phyloP scores from a whole-genome alignment of 495 filamentous ascomycete genomes.

The Penicillium pulvis region DNA sequence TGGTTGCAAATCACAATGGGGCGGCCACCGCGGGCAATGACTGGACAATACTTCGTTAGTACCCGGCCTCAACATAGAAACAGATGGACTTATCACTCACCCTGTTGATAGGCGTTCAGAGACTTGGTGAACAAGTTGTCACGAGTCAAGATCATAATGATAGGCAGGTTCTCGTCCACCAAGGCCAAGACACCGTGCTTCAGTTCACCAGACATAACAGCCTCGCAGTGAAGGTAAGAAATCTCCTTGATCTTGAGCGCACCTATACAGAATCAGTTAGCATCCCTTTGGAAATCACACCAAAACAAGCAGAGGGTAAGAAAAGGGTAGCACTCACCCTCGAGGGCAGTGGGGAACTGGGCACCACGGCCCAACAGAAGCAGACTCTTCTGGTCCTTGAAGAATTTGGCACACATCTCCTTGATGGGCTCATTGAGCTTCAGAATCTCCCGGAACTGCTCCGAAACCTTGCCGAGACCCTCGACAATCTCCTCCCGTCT shows the following conservation, averaged over 20 bases:
- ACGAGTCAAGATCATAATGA: conserved; percentile 98
- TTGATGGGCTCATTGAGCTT: conserved; percentile 93
- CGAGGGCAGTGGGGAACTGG: conserved; percentile 95
- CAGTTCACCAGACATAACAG: conserved; percentile 98
- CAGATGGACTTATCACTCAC: conserved; percentile 47
- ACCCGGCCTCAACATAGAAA: not conserved
- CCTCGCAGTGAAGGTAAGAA: conserved; percentile 98
- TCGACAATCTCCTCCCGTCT: conserved; percentile 97
- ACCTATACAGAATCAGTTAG: conserved; percentile 37
- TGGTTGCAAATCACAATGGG: conserved; percentile 98
- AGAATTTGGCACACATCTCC: conserved; percentile 80
- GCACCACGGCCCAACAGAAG: conserved; percentile 90
- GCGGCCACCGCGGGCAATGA: conserved; percentile 89
- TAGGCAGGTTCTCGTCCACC: conserved; percentile 96
- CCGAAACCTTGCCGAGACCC: conserved; percentile 80
- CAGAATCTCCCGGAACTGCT: conserved; percentile 88
- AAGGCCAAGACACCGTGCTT: conserved; percentile 98
- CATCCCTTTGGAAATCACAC: not conserved
- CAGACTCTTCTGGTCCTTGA: conserved; percentile 96
- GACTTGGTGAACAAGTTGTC: conserved; percentile 96
- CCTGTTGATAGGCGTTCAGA: conserved; percentile 97
- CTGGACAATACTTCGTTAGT: conserved; percentile 37
- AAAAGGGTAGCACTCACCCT: conserved; percentile 58
- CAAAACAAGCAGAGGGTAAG: not conserved
- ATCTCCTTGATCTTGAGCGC: conserved; percentile 99